Evolutionary conservation across 2,329 filamentous ascomycete genomes (phyloP).

Genomic region (Talaromyces sp.): DNA sequence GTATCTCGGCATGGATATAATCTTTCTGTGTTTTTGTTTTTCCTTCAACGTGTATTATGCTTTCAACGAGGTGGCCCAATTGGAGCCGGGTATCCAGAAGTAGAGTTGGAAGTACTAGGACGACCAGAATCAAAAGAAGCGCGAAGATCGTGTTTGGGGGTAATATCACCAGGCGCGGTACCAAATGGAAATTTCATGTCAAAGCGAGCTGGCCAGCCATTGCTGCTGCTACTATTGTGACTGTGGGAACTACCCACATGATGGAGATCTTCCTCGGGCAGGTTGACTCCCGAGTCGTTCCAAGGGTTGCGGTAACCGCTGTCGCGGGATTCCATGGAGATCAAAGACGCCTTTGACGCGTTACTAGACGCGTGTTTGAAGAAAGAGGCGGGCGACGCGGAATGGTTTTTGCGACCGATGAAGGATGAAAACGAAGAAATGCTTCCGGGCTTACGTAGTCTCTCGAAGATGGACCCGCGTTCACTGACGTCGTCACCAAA

Average conservation of each 20-base stretch:
- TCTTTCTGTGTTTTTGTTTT: slow-evolving; percentile 24
- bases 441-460: slow-evolving; percentile 88
- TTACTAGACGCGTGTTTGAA: slow-evolving; percentile 90
- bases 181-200: slow-evolving; percentile 65
- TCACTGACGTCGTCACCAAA: slow-evolving; percentile 80
- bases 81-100: slow-evolving; percentile 93
- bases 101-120: slow-evolving; percentile 91
- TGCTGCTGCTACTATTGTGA: slow-evolving; percentile 61
- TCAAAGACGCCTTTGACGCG: slow-evolving; percentile 89
- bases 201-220: slow-evolving; percentile 50
- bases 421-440: slow-evolving; percentile 96
- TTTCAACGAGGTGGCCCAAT: slow-evolving; percentile 86
- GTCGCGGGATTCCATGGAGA: slow-evolving; percentile 91
- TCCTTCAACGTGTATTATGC: slow-evolving; percentile 31
- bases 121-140: slow-evolving; percentile 87
- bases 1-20: slow-evolving; percentile 27
- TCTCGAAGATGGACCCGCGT: slow-evolving; percentile 80
- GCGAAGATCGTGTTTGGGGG: slow-evolving; percentile 76
- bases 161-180: slow-evolving; percentile 68
- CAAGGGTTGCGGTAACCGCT: slow-evolving; percentile 95
- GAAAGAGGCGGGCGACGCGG: slow-evolving; percentile 77
- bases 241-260: slow-evolving; percentile 53
- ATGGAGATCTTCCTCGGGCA: slow-evolving; percentile 74
- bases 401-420: slow-evolving; percentile 91
- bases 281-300: slow-evolving; percentile 96